phyloP scores from a whole-genome alignment of 257 asterid species.

The Capsicum rhomboideum region DNA sequence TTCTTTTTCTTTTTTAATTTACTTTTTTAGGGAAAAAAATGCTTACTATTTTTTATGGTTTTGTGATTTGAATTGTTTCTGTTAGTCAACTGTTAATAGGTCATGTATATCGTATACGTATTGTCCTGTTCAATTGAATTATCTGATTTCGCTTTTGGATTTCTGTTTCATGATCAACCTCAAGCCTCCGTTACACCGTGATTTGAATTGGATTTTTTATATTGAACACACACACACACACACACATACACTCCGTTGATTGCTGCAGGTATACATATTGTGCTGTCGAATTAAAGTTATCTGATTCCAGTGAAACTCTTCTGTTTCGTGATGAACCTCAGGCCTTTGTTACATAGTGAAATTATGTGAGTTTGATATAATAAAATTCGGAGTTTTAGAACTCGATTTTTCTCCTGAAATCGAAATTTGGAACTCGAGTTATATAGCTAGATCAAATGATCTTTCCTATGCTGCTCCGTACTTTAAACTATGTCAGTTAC shows the following conservation, averaged over 20 bases:
- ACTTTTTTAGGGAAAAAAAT: not conserved
- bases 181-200: too few species aligned
- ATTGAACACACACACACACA: too few species aligned
- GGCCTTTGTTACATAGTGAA: not conserved
- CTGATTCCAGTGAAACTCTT: too few species aligned
- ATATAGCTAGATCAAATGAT: not conserved
- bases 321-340: not conserved
- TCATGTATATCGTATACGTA: not conserved
- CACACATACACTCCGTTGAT: too few species aligned
- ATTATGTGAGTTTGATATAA: not conserved
- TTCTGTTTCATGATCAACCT: too few species aligned
- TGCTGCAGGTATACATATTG: too few species aligned
- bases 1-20: not conserved
- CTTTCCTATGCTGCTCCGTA: not conserved
- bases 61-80: not conserved
- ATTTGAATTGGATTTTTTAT: too few species aligned
- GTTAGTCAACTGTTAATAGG: too few species aligned
- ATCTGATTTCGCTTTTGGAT: not conserved
- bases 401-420: not conserved
- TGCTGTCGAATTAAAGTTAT: too few species aligned
- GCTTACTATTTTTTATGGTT: not conserved
- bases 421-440: not conserved
- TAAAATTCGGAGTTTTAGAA: not conserved
- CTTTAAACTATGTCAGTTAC: not conserved
- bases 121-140: not conserved